Conservation (phyloP, 345 rosid genomes). For the Garcia nutans region DNA sequence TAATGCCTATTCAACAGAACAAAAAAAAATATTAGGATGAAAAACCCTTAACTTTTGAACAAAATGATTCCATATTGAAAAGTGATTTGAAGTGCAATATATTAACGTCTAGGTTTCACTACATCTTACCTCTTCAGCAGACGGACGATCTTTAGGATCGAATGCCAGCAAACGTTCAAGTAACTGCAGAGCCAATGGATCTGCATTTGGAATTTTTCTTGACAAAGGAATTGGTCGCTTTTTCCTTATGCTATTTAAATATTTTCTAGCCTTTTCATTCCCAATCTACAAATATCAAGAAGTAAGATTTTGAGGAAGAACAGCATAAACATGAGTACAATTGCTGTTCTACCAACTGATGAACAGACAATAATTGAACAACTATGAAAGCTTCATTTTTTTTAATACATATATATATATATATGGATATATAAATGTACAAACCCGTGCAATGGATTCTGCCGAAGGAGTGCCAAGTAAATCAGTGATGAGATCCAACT, state of each 20-base stretch:
- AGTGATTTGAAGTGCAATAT: neutral
- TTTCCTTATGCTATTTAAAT: slow-evolving; percentile 72
- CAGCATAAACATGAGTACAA: neutral
- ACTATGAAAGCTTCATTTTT: slow-evolving; percentile 20
- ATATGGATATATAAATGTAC: slow-evolving; percentile 33
- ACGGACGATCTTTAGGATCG: slow-evolving; percentile 91
- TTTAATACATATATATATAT: too few relatives aligned
- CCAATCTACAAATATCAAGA: slow-evolving; percentile 59
- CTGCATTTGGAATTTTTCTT: slow-evolving; percentile 23
- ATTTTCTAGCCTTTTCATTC: slow-evolving; percentile 94
- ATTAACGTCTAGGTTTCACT: slow-evolving; percentile 9
- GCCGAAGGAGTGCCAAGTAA: slow-evolving; percentile 91
- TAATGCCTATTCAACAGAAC: slow-evolving; percentile 57
- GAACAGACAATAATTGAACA: slow-evolving; percentile 18
- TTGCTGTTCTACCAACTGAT: neutral
- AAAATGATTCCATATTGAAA: neutral
- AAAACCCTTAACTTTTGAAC: slow-evolving; percentile 2
- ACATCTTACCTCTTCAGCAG: slow-evolving; percentile 82
- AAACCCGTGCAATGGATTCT: slow-evolving; percentile 75
- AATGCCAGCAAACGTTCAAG: slow-evolving; percentile 87
- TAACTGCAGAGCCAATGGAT: slow-evolving; percentile 62
- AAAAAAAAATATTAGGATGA: slow-evolving; percentile 10
- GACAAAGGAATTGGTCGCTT: slow-evolving; percentile 41
- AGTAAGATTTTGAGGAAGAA: slow-evolving; percentile 18
- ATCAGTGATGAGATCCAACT: slow-evolving; percentile 91